These are phyloP conservation scores for Cordyceps tenuipes DNA, from an alignment of 2,329 filamentous ascomycete genomes.

Conservation along the genomic window DNA sequence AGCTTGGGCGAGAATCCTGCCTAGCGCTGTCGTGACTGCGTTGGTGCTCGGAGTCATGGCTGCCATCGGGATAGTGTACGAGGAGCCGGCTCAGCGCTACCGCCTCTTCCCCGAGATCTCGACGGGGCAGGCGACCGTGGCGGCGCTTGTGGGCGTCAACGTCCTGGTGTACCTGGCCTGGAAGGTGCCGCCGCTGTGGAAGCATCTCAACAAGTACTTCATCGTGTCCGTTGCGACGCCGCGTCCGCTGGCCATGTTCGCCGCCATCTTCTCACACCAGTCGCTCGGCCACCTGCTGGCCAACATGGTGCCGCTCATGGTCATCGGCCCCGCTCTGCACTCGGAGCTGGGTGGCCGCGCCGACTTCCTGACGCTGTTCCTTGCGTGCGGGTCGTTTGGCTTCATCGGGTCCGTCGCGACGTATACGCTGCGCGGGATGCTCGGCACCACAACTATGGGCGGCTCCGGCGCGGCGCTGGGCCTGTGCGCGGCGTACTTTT, in stretches of 20 bases:
- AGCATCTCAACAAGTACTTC: constrained; percentile 59
- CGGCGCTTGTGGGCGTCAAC: constrained; percentile 53
- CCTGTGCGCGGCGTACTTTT: constrained; percentile 53
- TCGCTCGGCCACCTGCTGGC: constrained; percentile 47
- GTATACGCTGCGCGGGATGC: constrained; percentile 37
- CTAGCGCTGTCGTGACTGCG: constrained; percentile 35
- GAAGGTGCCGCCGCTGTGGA: constrained; percentile 58
- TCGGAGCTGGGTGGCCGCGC: constrained; percentile 58
- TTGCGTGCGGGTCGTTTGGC: constrained; percentile 49
- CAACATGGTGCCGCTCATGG: constrained; percentile 59
- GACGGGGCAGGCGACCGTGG: constrained; percentile 56
- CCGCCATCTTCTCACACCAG: constrained; percentile 63
- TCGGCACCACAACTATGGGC: constrained; percentile 50
- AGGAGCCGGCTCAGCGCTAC: constrained; percentile 41
- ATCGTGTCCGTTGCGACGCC: constrained; percentile 57
- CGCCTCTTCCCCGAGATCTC: constrained; percentile 54
- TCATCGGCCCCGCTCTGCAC: constrained; percentile 59
- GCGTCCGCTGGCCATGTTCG: constrained; percentile 51
- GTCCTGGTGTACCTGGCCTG: constrained; percentile 47
- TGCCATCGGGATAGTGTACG: constrained; percentile 40
- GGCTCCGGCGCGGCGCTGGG: constrained; percentile 58
- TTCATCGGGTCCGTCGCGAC: constrained; percentile 49
- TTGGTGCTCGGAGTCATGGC: constrained; percentile 36
- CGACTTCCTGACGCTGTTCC: constrained; percentile 59
- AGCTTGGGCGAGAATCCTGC: constrained; percentile 45